These are phyloP conservation scores for Teratosphaeria pseudoeucalypti DNA, from an alignment of 2,329 filamentous ascomycete species.

Conservation along the genomic window DNA sequence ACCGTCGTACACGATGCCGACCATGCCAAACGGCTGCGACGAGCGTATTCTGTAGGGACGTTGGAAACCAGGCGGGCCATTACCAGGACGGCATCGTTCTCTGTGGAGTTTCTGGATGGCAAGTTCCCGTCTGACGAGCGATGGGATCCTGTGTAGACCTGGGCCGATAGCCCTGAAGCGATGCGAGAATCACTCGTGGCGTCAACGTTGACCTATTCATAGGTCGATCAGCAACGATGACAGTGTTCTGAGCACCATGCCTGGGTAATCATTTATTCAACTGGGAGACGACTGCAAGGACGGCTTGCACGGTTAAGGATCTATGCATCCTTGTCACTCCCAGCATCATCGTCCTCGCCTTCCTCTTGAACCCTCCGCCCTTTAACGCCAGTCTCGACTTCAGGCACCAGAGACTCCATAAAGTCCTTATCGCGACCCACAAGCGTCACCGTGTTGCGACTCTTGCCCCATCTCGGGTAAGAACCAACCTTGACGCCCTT, in stretches of 20 bases:
- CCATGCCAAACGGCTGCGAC: not conserved
- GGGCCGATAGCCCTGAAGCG: not conserved
- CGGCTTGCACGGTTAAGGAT: not conserved
- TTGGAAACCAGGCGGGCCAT: not conserved
- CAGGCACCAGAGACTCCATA: slow-evolving; percentile 66
- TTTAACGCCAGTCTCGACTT: slow-evolving; percentile 67
- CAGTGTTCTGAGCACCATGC: too few species aligned
- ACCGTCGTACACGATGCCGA: not conserved
- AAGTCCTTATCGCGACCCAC: slow-evolving; percentile 66
- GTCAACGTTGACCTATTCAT: too few species aligned
- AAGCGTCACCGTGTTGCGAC: slow-evolving; percentile 78
- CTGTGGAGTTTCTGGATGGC: not conserved
- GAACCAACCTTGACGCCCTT: slow-evolving; percentile 87
- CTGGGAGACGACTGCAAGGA: not conserved
- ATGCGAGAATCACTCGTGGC: too few species aligned
- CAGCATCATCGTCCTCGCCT: slow-evolving; percentile 44
- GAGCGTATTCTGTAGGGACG: not conserved
- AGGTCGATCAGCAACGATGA: too few species aligned
- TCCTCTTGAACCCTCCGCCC: slow-evolving; percentile 61
- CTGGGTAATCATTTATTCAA: too few species aligned
- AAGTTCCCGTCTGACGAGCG: not conserved
- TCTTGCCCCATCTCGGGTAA: slow-evolving; percentile 86
- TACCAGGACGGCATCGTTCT: not conserved
- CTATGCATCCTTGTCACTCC: slow-evolving; percentile 29
- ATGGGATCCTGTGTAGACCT: not conserved